Evolutionary conservation across 2,329 filamentous ascomycete genomes (phyloP).

Genomic region (Neofusicoccum cordaticola): DNA sequence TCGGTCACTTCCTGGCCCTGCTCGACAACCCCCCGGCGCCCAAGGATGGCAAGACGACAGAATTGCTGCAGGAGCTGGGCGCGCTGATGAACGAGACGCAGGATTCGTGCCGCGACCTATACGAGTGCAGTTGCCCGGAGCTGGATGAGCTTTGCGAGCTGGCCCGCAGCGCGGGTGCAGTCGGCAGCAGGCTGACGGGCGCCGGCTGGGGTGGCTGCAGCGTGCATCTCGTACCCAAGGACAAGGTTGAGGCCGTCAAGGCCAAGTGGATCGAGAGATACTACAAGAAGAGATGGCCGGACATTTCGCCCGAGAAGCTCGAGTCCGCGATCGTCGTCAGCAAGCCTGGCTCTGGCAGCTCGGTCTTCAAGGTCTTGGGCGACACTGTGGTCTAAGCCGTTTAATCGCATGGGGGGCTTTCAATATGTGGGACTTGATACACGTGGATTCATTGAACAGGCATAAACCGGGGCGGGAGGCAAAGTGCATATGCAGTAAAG

Average conservation of each 20-base stretch:
- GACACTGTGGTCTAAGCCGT: slow-evolving; percentile 28
- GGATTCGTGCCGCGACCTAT: slow-evolving; percentile 78
- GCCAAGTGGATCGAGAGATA: slow-evolving; percentile 78
- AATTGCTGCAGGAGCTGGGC: slow-evolving; percentile 72
- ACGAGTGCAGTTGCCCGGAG: slow-evolving; percentile 89
- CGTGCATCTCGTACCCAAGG: slow-evolving; percentile 84
- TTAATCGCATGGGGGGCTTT: not conserved
- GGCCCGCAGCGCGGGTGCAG: slow-evolving; percentile 72
- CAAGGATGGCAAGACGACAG: slow-evolving; percentile 54
- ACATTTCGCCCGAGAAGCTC: slow-evolving; percentile 69
- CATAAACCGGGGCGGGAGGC: not conserved
- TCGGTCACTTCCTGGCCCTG: slow-evolving; percentile 76
- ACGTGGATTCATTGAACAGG: not conserved
- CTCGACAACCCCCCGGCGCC: slow-evolving; percentile 51
- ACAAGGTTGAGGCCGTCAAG: slow-evolving; percentile 76
- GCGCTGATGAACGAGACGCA: slow-evolving; percentile 87
- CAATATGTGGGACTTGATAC: not conserved
- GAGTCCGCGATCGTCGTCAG: slow-evolving; percentile 82
- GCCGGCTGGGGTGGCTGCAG: slow-evolving; percentile 97
- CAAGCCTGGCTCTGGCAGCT: slow-evolving; percentile 72
- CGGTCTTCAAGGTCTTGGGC: slow-evolving; percentile 34
- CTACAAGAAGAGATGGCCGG: slow-evolving; percentile 69
- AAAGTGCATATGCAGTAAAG: not conserved
- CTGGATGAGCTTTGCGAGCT: slow-evolving; percentile 86
- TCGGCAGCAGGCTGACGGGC: slow-evolving; percentile 83